Conservation (phyloP, 495 filamentous ascomycete species). For the Xylona heveae region DNA sequence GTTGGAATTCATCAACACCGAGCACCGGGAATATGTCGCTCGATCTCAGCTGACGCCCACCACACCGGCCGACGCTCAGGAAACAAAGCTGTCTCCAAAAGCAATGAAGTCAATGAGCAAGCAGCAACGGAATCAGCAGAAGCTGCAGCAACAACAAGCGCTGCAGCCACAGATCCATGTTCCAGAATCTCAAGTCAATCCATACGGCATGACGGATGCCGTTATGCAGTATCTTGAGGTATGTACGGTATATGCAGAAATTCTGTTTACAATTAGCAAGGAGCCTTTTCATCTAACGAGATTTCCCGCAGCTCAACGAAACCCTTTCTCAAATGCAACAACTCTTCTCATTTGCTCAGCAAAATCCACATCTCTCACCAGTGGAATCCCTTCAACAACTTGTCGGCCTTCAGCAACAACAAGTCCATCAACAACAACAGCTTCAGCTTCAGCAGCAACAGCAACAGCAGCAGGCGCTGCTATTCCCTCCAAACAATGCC, state of each 20-base stretch:
- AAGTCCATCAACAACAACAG: constrained; percentile 1
- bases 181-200: constrained; percentile 6
- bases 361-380: constrained; percentile 12
- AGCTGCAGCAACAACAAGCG: constrained; percentile 9
- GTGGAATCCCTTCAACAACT: constrained; percentile 12
- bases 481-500: constrained; percentile 6
- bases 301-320: constrained; percentile 14
- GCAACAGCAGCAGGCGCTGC: constrained; percentile 7
- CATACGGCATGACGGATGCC: constrained; percentile 4
- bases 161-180: constrained; percentile 5
- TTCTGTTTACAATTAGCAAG: background rate
- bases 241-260: no score
- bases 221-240: constrained; percentile 6
- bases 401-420: constrained; percentile 8
- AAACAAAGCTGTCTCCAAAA: constrained; percentile 15
- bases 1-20: constrained; percentile 12
- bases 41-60: constrained; percentile 9
- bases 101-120: constrained; percentile 13
- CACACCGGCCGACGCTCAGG: constrained; percentile 8
- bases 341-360: constrained; percentile 15
- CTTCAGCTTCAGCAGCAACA: constrained; percentile 8
- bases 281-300: constrained; percentile 1
- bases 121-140: constrained; percentile 10
- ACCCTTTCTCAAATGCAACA: constrained; percentile 17
- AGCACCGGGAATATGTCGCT: constrained; percentile 13